Evolutionary conservation across 768 basidiomycete genomes (phyloP).

Genomic region (Clathrus columnatus): DNA sequence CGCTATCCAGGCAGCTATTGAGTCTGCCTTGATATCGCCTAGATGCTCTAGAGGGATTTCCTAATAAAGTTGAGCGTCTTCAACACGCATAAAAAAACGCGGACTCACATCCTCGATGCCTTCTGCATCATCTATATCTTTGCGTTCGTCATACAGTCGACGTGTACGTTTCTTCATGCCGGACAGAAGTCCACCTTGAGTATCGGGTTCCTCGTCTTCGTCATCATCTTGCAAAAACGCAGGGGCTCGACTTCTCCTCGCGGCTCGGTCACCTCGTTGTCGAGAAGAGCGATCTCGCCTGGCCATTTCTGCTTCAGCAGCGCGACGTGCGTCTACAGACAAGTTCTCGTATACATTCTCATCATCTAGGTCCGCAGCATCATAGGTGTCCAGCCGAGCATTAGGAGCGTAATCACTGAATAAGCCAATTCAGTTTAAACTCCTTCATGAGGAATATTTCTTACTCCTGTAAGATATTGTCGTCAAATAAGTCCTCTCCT

Average conservation of each 20-base stretch:
- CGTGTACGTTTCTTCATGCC: constrained; percentile 78
- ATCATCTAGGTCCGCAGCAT: constrained; percentile 81
- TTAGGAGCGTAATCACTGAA: constrained; percentile 84
- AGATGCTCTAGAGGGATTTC: constrained; percentile 93
- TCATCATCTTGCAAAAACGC: constrained; percentile 81
- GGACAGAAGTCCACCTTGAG: constrained; percentile 48
- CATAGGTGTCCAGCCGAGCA: constrained; percentile 76
- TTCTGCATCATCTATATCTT: constrained; percentile 85
- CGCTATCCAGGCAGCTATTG: constrained; percentile 96
- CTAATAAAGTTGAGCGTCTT: constrained; percentile 31
- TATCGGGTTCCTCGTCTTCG: constrained; percentile 42
- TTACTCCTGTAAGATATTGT: constrained; percentile 62
- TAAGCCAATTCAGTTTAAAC: neutral
- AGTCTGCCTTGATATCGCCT: constrained; percentile 95
- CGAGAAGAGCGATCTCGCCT: constrained; percentile 74
- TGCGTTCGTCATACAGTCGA: constrained; percentile 88
- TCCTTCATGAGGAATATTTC: constrained; percentile 16
- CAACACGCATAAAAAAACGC: constrained; percentile 2
- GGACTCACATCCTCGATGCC: constrained; percentile 72
- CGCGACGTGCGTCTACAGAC: constrained; percentile 61
- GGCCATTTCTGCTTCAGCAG: constrained; percentile 82
- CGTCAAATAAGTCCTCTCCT: constrained; percentile 88
- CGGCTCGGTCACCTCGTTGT: constrained; percentile 65
- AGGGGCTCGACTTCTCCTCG: constrained; percentile 72
- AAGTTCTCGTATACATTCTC: constrained; percentile 57